Conservation (phyloP, 1,139 yeast genomes). For the Tardiomyces blankii region DNA sequence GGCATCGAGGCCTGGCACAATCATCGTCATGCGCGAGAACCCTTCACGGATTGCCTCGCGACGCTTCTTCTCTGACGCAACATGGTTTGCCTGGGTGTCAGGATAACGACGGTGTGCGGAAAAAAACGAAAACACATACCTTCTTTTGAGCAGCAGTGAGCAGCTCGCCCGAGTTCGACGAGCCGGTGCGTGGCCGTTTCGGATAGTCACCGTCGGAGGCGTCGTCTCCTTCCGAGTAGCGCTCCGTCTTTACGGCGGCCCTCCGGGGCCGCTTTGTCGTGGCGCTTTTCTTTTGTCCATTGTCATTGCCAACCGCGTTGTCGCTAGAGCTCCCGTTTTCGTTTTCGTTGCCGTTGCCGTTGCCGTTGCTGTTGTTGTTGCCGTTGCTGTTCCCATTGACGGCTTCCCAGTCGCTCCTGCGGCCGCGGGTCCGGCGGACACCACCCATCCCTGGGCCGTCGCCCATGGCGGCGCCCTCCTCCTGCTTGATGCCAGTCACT, state of each 20-base stretch:
- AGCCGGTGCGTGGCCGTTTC: background rate
- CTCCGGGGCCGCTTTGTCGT: background rate
- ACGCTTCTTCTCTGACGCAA: constrained; percentile 39
- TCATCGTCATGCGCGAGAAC: constrained; percentile 29
- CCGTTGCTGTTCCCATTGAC: background rate
- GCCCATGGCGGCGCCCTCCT: too few species aligned
- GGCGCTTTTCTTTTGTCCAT: background rate
- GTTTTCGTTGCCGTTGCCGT: background rate
- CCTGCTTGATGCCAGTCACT: too few species aligned
- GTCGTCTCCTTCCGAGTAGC: background rate
- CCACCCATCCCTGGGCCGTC: too few species aligned
- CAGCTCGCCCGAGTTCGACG: background rate
- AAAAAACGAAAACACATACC: too few species aligned
- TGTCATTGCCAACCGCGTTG: too few species aligned
- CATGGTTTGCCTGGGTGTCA: constrained; percentile 29
- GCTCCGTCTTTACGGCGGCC: background rate
- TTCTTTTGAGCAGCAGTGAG: background rate
- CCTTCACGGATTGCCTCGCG: constrained; percentile 38
- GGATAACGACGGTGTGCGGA: too few species aligned
- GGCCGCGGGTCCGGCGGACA: background rate
- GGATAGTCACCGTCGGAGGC: background rate
- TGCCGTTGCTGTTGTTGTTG: too few species aligned
- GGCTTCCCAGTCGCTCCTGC: background rate
- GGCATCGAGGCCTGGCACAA: constrained; percentile 31
- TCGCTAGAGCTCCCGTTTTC: background rate